phyloP scores from a whole-genome alignment of 2,329 filamentous ascomycete genomes.

The Cladophialophora chaetospira region DNA sequence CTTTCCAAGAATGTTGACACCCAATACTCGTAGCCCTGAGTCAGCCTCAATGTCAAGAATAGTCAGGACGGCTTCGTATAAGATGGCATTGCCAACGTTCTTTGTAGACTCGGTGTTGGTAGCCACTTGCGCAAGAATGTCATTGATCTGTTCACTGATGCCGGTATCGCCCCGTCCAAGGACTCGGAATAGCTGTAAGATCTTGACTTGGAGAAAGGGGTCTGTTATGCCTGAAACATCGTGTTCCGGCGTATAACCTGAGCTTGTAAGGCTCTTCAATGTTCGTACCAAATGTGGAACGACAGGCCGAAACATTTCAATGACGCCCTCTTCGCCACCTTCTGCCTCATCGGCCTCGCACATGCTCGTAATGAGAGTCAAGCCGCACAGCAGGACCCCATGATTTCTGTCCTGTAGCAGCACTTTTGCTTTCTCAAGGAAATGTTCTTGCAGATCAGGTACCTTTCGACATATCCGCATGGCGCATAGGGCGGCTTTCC shows the following conservation, averaged over 20 bases:
- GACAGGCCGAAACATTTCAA: slow-evolving; percentile 86
- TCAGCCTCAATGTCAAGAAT: slow-evolving; percentile 98
- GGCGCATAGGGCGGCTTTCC: slow-evolving; percentile 96
- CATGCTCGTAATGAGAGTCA: slow-evolving; percentile 87
- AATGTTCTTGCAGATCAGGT: slow-evolving; percentile 94
- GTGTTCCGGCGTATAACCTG: slow-evolving; percentile 95
- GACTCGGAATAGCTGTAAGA: slow-evolving; percentile 81
- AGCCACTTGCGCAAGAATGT: slow-evolving; percentile 94
- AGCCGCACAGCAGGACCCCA: slow-evolving; percentile 86
- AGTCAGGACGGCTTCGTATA: slow-evolving; percentile 95
- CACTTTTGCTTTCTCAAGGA: slow-evolving; percentile 87
- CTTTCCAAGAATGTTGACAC: slow-evolving; percentile 97
- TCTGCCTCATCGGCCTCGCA: slow-evolving; percentile 95
- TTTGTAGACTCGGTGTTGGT: slow-evolving; percentile 98
- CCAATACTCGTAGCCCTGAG: slow-evolving; percentile 87
- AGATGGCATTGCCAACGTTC: slow-evolving; percentile 96
- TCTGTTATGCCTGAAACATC: slow-evolving; percentile 98
- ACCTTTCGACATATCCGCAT: slow-evolving; percentile 99
- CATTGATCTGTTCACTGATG: slow-evolving; percentile 96
- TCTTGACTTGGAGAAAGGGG: slow-evolving; percentile 96
- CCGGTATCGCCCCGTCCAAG: slow-evolving; percentile 82
- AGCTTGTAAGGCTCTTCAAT: slow-evolving; percentile 87
- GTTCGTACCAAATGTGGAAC: slow-evolving; percentile 86
- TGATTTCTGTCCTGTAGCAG: slow-evolving; percentile 92
- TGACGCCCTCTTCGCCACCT: slow-evolving; percentile 76